Evolutionary conservation across 768 basidiomycete species (phyloP).

Genomic region (Pleurotus salmoneostramineus): DNA sequence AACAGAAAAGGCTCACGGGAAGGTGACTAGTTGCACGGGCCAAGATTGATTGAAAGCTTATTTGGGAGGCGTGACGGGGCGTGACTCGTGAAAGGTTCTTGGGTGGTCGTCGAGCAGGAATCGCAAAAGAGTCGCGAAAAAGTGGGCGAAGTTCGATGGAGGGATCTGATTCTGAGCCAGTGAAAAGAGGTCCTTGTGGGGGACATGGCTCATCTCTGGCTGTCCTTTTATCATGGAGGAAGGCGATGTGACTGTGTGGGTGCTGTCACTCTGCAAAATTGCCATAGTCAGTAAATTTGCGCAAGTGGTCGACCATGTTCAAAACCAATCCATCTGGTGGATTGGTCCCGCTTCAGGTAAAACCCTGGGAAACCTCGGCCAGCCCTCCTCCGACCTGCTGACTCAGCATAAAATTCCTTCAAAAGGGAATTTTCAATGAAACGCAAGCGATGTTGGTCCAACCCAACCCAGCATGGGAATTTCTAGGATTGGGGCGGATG

Average conservation of each 20-base stretch:
- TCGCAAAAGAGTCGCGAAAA: neutral
- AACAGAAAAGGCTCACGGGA: conserved; percentile 6
- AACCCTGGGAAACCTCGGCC: conserved; percentile 8
- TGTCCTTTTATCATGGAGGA: conserved; percentile 4
- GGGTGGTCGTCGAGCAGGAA: neutral
- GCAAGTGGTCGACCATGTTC: conserved; percentile 4
- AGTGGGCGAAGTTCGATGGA: neutral
- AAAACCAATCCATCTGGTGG: conserved; percentile 7
- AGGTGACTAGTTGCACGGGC: neutral
- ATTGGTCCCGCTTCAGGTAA: conserved; percentile 9
- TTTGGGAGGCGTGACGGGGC: conserved; percentile 2
- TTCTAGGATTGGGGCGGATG: conserved; percentile 8
- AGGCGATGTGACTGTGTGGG: conserved; percentile 2
- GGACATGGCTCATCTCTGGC: neutral
- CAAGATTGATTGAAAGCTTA: neutral
- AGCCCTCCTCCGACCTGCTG: neutral
- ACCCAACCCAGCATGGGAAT: conserved; percentile 1
- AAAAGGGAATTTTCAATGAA: neutral
- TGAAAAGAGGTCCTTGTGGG: conserved; percentile 4
- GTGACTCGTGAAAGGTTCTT: neutral
- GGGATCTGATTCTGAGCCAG: neutral
- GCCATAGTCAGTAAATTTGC: conserved; percentile 5
- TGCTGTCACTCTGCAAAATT: conserved; percentile 3
- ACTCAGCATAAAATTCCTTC: conserved; percentile 1
- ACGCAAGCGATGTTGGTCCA: conserved; percentile 4